phyloP scores from a whole-genome alignment of 169 alveolate species.

The Plasmodium blacklocki region DNA sequence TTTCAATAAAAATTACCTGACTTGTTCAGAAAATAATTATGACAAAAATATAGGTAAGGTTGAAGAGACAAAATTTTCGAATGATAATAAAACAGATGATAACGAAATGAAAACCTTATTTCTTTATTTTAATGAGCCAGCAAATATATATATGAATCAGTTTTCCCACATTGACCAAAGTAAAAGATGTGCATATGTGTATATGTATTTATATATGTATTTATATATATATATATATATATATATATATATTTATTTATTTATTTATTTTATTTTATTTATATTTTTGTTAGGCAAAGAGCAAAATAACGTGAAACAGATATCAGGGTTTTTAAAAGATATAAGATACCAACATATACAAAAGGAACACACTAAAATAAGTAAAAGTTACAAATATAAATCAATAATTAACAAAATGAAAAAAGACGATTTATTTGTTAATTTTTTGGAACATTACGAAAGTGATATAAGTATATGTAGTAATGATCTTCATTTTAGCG shows the following conservation, averaged over 20 bases:
- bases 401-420: constrained; percentile 16
- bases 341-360: constrained; percentile 14
- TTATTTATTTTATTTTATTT: not conserved
- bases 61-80: not conserved
- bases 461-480: constrained; percentile 71
- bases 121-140: constrained; percentile 62
- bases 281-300: constrained; percentile 17
- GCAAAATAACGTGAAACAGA: constrained; percentile 24
- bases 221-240: not conserved
- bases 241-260: not conserved
- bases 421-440: constrained; percentile 8
- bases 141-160: constrained; percentile 58
- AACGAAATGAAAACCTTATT: constrained; percentile 37
- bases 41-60: not conserved
- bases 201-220: not conserved
- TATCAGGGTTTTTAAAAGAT: constrained; percentile 47
- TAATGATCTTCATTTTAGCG: constrained; percentile 51
- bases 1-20: constrained; percentile 4
- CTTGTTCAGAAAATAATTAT: not conserved
- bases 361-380: constrained; percentile 1
- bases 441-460: constrained; percentile 32
- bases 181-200: constrained; percentile 1
- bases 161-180: constrained; percentile 41
- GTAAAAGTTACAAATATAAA: constrained; percentile 12
- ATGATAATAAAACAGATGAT: constrained; percentile 12